phyloP scores from a whole-genome alignment of 257 asterid species.

The Salvia miltiorrhiza region DNA sequence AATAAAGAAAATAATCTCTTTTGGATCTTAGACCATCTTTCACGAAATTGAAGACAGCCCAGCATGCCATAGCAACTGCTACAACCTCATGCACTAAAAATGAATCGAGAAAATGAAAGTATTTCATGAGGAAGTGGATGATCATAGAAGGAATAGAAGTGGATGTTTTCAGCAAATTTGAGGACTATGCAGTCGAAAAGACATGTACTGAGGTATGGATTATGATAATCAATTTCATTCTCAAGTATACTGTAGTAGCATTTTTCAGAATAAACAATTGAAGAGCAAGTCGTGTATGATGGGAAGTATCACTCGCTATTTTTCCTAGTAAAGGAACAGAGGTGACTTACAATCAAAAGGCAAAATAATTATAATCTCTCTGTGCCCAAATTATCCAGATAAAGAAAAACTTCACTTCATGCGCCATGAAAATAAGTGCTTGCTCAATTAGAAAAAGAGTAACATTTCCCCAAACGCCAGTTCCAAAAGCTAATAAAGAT shows the following conservation, averaged over 20 bases:
- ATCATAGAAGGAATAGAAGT: background rate
- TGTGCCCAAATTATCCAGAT: background rate
- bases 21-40: background rate
- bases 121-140: background rate
- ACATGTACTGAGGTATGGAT: too few relatives aligned
- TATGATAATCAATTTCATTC: too few relatives aligned
- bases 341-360: background rate
- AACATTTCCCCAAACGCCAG: background rate
- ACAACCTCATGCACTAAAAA: background rate
- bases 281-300: too few relatives aligned
- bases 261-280: too few relatives aligned
- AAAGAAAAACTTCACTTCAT: too few relatives aligned
- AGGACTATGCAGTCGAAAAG: too few relatives aligned
- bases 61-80: background rate
- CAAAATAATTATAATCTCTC: too few relatives aligned
- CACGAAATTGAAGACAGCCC: background rate
- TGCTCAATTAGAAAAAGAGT: background rate
- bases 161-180: too few relatives aligned
- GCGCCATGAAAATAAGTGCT: background rate
- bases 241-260: too few relatives aligned
- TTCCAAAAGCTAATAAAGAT: background rate
- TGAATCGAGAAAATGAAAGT: constrained; percentile 1
- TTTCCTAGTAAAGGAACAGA: too few relatives aligned
- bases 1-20: background rate
- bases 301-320: too few relatives aligned